A percentile compares a stretch with the other conserved stretches of the same genome.
phyloP scores from a whole-genome alignment of 139 green algal genomes.

The Spirogloea muscicola region DNA sequence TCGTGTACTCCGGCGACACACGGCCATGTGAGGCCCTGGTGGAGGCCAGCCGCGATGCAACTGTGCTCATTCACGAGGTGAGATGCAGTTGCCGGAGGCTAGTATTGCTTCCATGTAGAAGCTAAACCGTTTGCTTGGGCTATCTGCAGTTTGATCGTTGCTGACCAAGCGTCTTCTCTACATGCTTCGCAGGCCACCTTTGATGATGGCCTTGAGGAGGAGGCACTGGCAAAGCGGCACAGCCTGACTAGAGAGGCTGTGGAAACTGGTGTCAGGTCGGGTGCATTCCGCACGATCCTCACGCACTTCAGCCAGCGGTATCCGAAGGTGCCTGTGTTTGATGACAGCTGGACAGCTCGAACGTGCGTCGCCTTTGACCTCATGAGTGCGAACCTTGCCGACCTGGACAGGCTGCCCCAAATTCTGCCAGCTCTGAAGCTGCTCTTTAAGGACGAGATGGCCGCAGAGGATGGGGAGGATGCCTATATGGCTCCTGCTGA shows the following conservation, averaged over 20 bases:
- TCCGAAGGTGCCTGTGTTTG: slow-evolving; percentile 53
- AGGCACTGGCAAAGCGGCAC: slow-evolving; percentile 86
- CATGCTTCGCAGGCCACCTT: slow-evolving; percentile 89
- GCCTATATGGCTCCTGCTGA: too few species aligned
- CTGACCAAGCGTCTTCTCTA: too few species aligned
- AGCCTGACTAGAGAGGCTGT: slow-evolving; percentile 84
- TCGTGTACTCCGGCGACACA: slow-evolving; percentile 90
- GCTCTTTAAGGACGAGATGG: slow-evolving; percentile 63
- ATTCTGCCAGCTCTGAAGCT: slow-evolving; percentile 58
- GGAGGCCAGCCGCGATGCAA: slow-evolving; percentile 69
- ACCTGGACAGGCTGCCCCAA: slow-evolving; percentile 60
- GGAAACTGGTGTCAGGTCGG: slow-evolving; percentile 56
- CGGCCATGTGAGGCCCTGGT: slow-evolving; percentile 70
- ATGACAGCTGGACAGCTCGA: slow-evolving; percentile 48
- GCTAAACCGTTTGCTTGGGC: too few species aligned
- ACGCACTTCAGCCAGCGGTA: slow-evolving; percentile 94
- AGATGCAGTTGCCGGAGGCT: too few species aligned
- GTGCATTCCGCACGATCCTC: slow-evolving; percentile 83
- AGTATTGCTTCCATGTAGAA: background rate
- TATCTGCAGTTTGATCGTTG: background rate
- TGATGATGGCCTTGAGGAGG: slow-evolving; percentile 76
- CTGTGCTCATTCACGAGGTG: slow-evolving; percentile 89
- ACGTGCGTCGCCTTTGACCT: slow-evolving; percentile 90
- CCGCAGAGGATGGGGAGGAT: slow-evolving; percentile 33
- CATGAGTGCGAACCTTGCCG: slow-evolving; percentile 83